phyloP scores from a whole-genome alignment of 2,329 filamentous ascomycete species.

The Cylindrodendrum hubeiense region DNA sequence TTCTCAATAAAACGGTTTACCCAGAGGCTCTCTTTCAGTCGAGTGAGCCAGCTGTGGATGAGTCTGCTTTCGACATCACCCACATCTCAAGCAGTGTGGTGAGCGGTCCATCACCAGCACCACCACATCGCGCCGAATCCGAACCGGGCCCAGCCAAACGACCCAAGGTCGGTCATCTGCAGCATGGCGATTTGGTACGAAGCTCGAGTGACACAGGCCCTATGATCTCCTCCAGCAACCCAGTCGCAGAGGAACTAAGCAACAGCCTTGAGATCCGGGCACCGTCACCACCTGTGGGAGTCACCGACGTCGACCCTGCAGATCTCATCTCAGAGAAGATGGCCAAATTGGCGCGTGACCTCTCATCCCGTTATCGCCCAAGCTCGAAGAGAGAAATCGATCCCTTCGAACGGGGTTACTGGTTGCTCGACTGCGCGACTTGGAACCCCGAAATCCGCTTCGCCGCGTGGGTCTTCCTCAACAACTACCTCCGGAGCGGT shows the following conservation, averaged over 20 bases:
- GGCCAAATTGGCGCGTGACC: constrained; percentile 61
- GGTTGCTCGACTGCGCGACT: constrained; percentile 71
- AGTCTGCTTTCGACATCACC: constrained; percentile 42
- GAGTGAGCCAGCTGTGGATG: constrained; percentile 22
- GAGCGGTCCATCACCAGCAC: constrained; percentile 29
- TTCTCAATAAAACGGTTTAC: background rate
- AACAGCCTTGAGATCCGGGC: constrained; percentile 64
- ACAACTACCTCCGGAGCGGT: constrained; percentile 69
- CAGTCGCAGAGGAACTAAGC: constrained; percentile 36
- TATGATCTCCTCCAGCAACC: constrained; percentile 23
- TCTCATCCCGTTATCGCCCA: constrained; percentile 67
- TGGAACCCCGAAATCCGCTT: constrained; percentile 66
- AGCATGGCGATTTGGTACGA: constrained; percentile 38
- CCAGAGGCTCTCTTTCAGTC: constrained; percentile 16
- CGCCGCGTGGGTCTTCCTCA: constrained; percentile 72
- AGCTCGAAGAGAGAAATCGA: constrained; percentile 48
- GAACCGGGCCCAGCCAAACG: constrained; percentile 48
- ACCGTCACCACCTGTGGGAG: constrained; percentile 64
- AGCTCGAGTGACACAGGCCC: constrained; percentile 49
- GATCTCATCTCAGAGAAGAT: constrained; percentile 71
- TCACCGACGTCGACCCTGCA: constrained; percentile 56
- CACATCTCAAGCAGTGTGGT: constrained; percentile 50
- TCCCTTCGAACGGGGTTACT: constrained; percentile 81
- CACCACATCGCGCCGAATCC: constrained; percentile 44
- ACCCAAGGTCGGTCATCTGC: constrained; percentile 30